A percentile compares a stretch with the other conserved stretches of the same genome.
These are phyloP conservation scores for Gyrodon lividus DNA, from an alignment of 768 basidiomycete genomes.

Conservation along the genomic window DNA sequence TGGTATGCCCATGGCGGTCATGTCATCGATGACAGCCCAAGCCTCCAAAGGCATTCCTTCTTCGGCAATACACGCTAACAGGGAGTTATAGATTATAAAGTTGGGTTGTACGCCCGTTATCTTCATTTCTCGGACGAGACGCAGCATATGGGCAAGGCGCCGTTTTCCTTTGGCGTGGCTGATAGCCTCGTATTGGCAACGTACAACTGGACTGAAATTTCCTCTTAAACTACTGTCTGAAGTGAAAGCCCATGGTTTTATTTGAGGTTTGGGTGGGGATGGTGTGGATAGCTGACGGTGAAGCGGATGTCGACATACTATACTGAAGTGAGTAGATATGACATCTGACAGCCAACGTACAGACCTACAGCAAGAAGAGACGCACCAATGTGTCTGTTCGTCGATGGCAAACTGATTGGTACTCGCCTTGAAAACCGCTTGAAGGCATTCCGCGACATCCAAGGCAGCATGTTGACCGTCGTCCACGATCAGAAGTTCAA, in stretches of 20 bases:
- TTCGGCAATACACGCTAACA: constrained; percentile 50
- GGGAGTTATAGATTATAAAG: constrained; percentile 50
- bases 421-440: constrained; percentile 5
- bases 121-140: constrained; percentile 59
- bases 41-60: constrained; percentile 49
- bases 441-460: constrained; percentile 21
- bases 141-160: constrained; percentile 41
- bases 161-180: constrained; percentile 35
- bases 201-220: constrained; percentile 25
- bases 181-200: constrained; percentile 34
- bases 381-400: background rate
- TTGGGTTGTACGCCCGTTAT: constrained; percentile 50
- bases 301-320: background rate
- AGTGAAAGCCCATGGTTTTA: constrained; percentile 29
- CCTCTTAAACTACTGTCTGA: constrained; percentile 24
- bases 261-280: constrained; percentile 10
- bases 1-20: constrained; percentile 48
- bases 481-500: no score
- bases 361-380: background rate
- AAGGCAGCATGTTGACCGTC: constrained; percentile 19
- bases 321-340: background rate
- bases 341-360: background rate
- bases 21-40: constrained; percentile 69
- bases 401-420: background rate
- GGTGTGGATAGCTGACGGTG: constrained; percentile 7